Percentiles rank a stretch among this genome's conserved stretches.
Conservation (phyloP, 2,329 filamentous ascomycete species). For the Colletotrichum melonis region DNA sequence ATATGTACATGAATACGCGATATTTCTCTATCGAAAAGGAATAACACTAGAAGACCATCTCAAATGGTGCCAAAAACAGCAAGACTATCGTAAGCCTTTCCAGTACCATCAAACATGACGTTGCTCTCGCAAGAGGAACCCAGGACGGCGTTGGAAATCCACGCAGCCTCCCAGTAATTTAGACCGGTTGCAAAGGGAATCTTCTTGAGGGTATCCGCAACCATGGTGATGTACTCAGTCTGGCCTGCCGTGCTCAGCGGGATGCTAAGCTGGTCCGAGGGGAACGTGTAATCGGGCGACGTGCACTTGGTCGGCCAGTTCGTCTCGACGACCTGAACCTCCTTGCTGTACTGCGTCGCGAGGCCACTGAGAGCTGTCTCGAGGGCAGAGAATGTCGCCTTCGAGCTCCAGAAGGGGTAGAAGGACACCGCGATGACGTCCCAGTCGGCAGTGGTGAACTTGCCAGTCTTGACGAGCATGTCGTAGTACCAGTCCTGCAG, state of each 20-base stretch:
- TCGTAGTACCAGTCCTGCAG: too few relatives aligned
- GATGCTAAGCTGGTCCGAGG: not conserved
- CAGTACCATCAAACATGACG: not conserved
- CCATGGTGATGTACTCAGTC: not conserved
- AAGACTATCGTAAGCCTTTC: constrained; percentile 2
- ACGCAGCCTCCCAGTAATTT: constrained; percentile 3
- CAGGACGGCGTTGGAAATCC: not conserved
- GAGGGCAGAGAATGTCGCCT: not conserved
- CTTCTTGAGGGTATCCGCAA: not conserved
- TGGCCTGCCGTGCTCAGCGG: not conserved
- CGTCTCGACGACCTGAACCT: constrained; percentile 9
- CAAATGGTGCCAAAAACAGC: not conserved
- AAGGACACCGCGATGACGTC: constrained; percentile 9
- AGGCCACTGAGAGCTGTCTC: not conserved
- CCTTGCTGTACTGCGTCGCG: not conserved
- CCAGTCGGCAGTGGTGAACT: not conserved
- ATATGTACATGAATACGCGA: too few relatives aligned
- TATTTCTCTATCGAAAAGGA: too few relatives aligned
- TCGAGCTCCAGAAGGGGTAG: constrained; percentile 5
- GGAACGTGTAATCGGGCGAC: not conserved
- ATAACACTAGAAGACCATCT: too few relatives aligned
- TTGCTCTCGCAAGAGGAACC: constrained; percentile 3
- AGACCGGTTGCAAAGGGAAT: not conserved
- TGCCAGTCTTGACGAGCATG: too few relatives aligned
- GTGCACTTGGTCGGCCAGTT: constrained; percentile 6